Evolutionary conservation across 2,329 filamentous ascomycete genomes (phyloP), one percentile per base, ranked within the genome.

Genomic region (Byssoonygena ceratinophila): DNA sequence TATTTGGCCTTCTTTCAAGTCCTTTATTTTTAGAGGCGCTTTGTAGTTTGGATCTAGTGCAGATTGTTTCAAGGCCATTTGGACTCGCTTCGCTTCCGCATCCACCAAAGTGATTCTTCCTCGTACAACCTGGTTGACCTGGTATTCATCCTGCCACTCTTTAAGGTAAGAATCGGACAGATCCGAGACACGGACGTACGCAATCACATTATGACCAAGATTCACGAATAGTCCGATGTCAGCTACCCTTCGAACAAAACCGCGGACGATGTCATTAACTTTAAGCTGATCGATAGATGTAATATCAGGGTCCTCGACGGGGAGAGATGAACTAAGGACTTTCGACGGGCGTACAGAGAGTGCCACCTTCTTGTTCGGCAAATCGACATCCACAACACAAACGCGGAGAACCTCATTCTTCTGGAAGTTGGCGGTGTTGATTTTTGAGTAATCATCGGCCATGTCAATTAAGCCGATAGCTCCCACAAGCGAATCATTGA

Each of bases 91-190:
- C 23, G 81, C 74, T 34, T 76, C 75, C 4, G 75, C 62, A 60
- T 96, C 85, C 23, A 90, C 79, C 2, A 81, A 74, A 44, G 85
- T 80, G 55, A 98, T 76, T 58, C 91, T 87, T 48, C 89, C 92
- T 68, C 85, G 88, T 51, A 98, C 88, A 4, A 98, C 76, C 68
- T 97, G 89, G 62, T 94, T 88, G 45, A 91, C 73, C 61, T 92
- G 83, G 71, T 91, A 96, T 41, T 83, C 76, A 32, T 86, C 81
- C 71, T 95, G 94, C 92, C 92, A 98, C 56, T 97, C 87, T 69
- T 97, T 97, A 61, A 98, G 72, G 66, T 83, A 98, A 6, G 81
- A 79, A 66, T 98, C 92, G 0, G 90, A 95, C 12, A 98, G 76
- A 66, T 97, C 90, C 8, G 85, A 81, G 50, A 97, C 84, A 59